Conservation (phyloP, 139 green algal species). For the Chlorella sp. region DNA sequence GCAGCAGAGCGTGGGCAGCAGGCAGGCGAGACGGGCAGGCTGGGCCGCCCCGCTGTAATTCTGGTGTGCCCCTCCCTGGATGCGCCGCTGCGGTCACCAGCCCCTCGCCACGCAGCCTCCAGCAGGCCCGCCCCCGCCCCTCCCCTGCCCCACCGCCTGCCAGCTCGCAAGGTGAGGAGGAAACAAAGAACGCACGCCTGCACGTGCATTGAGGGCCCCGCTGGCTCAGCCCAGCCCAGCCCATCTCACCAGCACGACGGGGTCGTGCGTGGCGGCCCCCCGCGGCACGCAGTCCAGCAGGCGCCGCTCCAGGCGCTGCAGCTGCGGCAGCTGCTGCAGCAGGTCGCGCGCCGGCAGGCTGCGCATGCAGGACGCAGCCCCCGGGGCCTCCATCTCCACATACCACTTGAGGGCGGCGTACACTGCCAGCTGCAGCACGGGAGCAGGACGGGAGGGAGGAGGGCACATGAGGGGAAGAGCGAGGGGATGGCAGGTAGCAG, state of each 20-base stretch:
- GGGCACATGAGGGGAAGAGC: neutral
- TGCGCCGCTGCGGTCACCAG: too few species aligned
- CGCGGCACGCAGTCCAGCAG: conserved; percentile 87
- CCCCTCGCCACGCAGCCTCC: too few species aligned
- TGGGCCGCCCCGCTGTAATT: too few species aligned
- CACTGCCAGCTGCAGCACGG: conserved; percentile 54
- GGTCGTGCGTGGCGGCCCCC: conserved; percentile 70
- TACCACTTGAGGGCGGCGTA: conserved; percentile 64
- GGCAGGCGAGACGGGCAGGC: too few species aligned
- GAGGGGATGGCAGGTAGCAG: neutral
- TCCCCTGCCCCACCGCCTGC: too few species aligned
- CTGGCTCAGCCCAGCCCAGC: neutral
- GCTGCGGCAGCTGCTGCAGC: conserved; percentile 81
- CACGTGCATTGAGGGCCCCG: too few species aligned
- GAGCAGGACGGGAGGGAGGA: too few species aligned
- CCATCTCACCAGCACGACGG: conserved; percentile 62
- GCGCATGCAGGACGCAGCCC: conserved; percentile 35
- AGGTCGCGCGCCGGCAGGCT: conserved; percentile 3
- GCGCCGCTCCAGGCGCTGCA: conserved; percentile 84
- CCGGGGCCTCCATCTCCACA: conserved; percentile 50
- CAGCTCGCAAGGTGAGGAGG: too few species aligned
- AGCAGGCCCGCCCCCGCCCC: neutral
- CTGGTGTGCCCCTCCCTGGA: too few species aligned
- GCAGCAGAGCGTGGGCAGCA: too few species aligned
- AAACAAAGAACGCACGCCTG: neutral